Percentiles rank a stretch among this genome's conserved stretches.
These are phyloP conservation scores for Coemansia sp. DNA, from an alignment of 192 early-diverging fungal species.

Conservation along the genomic window DNA sequence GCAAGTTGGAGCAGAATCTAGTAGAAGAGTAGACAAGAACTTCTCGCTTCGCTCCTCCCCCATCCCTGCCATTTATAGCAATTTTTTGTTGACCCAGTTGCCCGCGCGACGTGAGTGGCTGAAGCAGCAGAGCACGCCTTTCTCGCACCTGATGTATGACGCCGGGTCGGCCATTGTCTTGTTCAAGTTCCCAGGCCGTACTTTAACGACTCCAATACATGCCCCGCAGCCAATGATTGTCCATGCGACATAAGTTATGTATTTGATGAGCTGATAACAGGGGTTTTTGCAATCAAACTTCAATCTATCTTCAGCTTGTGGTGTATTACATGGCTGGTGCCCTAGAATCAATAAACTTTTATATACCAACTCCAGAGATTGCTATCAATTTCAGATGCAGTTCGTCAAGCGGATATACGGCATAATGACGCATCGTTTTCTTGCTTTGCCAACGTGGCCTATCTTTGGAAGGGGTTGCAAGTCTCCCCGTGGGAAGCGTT, in stretches of 20 bases:
- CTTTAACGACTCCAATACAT: background rate
- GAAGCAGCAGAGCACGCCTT: background rate
- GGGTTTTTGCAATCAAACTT: background rate
- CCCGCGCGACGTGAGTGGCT: background rate
- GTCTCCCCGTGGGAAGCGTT: too few relatives aligned
- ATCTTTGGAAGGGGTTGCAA: too few relatives aligned
- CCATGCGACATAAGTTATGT: background rate
- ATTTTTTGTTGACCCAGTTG: background rate
- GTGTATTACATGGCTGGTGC: background rate
- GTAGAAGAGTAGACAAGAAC: too few relatives aligned
- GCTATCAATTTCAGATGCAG: background rate
- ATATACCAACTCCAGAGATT: background rate
- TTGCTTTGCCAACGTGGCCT: background rate
- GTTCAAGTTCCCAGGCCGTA: too few relatives aligned
- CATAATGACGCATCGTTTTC: background rate
- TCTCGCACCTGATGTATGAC: background rate
- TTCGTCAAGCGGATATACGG: background rate
- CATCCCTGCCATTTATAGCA: conserved; percentile 1
- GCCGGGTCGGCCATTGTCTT: background rate
- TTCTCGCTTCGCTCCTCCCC: background rate
- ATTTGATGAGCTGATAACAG: background rate
- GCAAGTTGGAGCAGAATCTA: background rate
- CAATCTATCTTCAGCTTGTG: background rate
- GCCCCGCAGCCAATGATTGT: conserved; percentile 8
- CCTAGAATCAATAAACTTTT: background rate